Conservation (phyloP, 805 yeast genomes). For the Saturnispora ahearnii region DNA sequence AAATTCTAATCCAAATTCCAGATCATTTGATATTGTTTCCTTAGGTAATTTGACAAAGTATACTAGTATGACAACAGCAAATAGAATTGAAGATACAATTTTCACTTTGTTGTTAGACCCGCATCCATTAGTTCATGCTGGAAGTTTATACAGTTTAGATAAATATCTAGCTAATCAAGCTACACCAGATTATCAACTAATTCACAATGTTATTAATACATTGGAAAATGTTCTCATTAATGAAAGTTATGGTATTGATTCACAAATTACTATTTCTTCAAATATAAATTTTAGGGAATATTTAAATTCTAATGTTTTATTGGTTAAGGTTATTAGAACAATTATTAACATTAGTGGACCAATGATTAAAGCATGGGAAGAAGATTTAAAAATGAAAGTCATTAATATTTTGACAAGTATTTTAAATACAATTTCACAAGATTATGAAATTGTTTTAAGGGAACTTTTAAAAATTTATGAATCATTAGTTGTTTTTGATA, state of each 20-base stretch:
- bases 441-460: constrained; percentile 26
- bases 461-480: constrained; percentile 37
- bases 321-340: constrained; percentile 36
- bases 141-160: constrained; percentile 55
- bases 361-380: constrained; percentile 30
- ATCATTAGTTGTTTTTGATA: constrained; percentile 40
- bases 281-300: constrained; percentile 39
- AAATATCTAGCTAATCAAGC: constrained; percentile 35
- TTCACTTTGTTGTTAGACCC: constrained; percentile 64
- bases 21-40: constrained; percentile 49
- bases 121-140: constrained; percentile 73
- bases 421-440: constrained; percentile 33
- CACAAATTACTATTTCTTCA: constrained; percentile 35
- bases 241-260: constrained; percentile 43
- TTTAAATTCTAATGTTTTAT: constrained; percentile 33
- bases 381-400: constrained; percentile 19
- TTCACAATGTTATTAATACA: constrained; percentile 35
- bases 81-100: constrained; percentile 46
- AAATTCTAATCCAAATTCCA: constrained; percentile 51
- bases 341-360: constrained; percentile 54
- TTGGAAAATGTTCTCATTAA: constrained; percentile 32
- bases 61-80: constrained; percentile 27
- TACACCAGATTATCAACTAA: constrained; percentile 21
- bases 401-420: neutral
- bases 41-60: constrained; percentile 27